Conservation (phyloP, 805 yeast genomes). For the Yarrowia alimentaria region DNA sequence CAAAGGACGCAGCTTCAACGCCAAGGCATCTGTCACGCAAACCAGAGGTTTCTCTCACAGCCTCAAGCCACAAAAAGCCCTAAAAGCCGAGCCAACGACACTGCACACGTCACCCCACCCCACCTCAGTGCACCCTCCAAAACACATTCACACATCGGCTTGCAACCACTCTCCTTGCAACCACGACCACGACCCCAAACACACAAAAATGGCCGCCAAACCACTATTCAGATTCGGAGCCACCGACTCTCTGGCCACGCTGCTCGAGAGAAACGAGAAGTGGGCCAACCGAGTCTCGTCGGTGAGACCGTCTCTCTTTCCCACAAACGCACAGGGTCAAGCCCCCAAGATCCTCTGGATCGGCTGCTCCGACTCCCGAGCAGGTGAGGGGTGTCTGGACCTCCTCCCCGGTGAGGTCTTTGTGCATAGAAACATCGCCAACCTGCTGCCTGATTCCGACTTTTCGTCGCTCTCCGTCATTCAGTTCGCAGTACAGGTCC, state of each 20-base stretch:
- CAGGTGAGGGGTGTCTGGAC: constrained; percentile 71
- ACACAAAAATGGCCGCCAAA: constrained; percentile 27
- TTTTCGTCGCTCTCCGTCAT: constrained; percentile 71
- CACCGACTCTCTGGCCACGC: constrained; percentile 39
- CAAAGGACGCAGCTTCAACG: constrained; percentile 14
- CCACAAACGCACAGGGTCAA: constrained; percentile 74
- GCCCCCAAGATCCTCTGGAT: constrained; percentile 92
- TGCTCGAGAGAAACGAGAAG: constrained; percentile 44
- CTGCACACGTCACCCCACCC: neutral
- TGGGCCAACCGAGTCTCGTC: constrained; percentile 50
- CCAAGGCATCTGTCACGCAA: constrained; percentile 8
- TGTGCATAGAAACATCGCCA: constrained; percentile 85
- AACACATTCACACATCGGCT: constrained; percentile 5
- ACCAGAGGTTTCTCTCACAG: constrained; percentile 9
- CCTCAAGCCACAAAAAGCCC: constrained; percentile 22
- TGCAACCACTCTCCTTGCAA: neutral
- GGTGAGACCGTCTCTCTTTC: constrained; percentile 58
- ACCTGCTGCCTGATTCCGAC: constrained; percentile 66
- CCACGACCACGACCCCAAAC: constrained; percentile 1
- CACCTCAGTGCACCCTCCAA: neutral
- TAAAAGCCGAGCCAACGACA: constrained; percentile 1
- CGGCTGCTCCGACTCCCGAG: constrained; percentile 91
- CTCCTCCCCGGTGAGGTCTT: constrained; percentile 91
- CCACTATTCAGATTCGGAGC: constrained; percentile 39
- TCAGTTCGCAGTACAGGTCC: constrained; percentile 82